Conservation (phyloP, 225 moss, liverwort and hornwort species). For the Pseudoscleropodium purum region DNA sequence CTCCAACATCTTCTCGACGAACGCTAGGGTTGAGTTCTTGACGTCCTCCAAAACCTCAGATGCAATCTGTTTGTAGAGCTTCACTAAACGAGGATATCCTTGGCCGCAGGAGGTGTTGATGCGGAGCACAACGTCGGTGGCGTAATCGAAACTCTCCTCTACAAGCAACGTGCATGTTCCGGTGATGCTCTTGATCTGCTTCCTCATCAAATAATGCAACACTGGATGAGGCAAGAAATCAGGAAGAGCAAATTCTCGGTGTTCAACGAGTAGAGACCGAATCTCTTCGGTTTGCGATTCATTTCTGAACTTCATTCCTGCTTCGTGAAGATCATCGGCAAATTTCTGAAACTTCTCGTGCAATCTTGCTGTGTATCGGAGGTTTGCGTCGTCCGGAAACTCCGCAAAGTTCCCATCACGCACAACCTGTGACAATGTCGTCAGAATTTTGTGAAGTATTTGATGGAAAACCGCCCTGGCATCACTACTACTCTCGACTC, state of each 20-base stretch:
- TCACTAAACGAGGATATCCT: neutral
- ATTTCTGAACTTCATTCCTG: neutral
- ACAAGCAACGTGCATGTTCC: slow-evolving; percentile 10
- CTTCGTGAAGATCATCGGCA: neutral
- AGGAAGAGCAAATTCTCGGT: slow-evolving; percentile 4
- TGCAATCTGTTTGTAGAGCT: neutral
- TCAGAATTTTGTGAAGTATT: neutral
- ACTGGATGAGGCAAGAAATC: slow-evolving; percentile 25
- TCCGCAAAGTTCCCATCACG: slow-evolving; percentile 5
- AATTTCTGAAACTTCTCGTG: slow-evolving; percentile 15
- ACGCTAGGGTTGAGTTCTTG: neutral
- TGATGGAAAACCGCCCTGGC: neutral
- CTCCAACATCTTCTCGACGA: slow-evolving; percentile 14
- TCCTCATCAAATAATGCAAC: slow-evolving; percentile 1
- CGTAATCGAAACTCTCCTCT: slow-evolving; percentile 9
- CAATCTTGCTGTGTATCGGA: slow-evolving; percentile 20
- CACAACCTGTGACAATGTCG: neutral
- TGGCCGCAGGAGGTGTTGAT: neutral
- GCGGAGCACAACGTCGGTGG: neutral
- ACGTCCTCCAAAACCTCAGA: neutral
- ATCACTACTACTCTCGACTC: neutral
- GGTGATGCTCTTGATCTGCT: slow-evolving; percentile 12
- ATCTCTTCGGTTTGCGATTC: neutral
- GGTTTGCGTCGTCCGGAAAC: neutral
- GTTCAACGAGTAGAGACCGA: neutral